Conservation (phyloP, 176 grass and related monocot species). For the Ampelocalamus luodianensis region DNA sequence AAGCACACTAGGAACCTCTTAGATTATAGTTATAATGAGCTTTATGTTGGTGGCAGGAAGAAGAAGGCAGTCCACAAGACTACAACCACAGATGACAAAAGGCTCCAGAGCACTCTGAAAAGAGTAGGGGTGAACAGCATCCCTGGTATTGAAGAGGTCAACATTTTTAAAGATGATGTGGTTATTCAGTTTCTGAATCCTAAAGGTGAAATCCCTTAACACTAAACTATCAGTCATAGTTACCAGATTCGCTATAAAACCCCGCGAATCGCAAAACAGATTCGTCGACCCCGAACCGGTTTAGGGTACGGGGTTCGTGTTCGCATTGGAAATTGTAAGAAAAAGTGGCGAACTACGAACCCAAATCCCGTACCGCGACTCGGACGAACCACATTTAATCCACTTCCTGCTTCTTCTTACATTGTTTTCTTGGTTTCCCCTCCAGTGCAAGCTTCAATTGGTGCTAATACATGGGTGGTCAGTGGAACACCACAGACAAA, state of each 20-base stretch:
- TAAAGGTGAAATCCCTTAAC: constrained; percentile 63
- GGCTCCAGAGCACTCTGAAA: constrained; percentile 98
- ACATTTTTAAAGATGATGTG: constrained; percentile 99
- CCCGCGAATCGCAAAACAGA: too few species aligned
- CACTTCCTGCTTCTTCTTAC: constrained; percentile 32
- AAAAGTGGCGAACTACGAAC: too few species aligned
- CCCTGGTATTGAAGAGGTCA: constrained; percentile 97
- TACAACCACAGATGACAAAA: constrained; percentile 97
- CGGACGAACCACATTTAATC: not conserved
- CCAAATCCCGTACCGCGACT: too few species aligned
- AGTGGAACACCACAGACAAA: constrained; percentile 97
- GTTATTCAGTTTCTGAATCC: constrained; percentile 97
- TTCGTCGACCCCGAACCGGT: too few species aligned
- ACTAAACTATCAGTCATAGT: not conserved
- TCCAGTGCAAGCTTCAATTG: constrained; percentile 98
- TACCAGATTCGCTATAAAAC: too few species aligned
- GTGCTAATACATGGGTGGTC: constrained; percentile 97
- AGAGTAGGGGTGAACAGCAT: constrained; percentile 89
- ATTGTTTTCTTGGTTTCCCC: constrained; percentile 11
- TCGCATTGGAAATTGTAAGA: too few species aligned
- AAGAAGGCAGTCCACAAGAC: constrained; percentile 99
- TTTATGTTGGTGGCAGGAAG: constrained; percentile 68
- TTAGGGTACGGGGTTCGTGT: too few species aligned
- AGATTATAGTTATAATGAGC: not conserved
- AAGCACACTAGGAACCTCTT: not conserved